phyloP scores from a whole-genome alignment of 768 basidiomycete species.

The Clitopilus hobsonii region DNA sequence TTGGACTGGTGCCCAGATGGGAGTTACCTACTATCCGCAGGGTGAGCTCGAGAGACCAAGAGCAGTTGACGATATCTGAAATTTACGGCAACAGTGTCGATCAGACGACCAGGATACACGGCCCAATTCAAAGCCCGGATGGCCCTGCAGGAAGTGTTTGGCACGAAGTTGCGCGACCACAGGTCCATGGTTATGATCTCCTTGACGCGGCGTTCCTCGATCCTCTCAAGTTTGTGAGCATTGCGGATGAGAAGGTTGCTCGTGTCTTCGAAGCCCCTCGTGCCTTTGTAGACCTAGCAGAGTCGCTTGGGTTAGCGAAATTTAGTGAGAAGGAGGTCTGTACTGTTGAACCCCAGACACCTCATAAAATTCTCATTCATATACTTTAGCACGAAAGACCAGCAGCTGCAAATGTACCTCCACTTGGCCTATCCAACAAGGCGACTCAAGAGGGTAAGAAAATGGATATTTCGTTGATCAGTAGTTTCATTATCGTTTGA shows the following conservation, averaged over 20 bases:
- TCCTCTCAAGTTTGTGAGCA: conserved; percentile 77
- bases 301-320: conserved; percentile 41
- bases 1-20: conserved; percentile 86
- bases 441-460: conserved; percentile 66
- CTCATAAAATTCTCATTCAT: no score
- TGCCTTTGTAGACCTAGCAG: conserved; percentile 66
- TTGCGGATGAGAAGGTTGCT: conserved; percentile 94
- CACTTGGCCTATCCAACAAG: conserved; percentile 92
- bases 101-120: conserved; percentile 90
- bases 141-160: conserved; percentile 32
- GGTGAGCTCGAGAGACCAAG: conserved; percentile 43
- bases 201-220: conserved; percentile 74
- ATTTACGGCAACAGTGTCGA: conserved; percentile 58
- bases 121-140: conserved; percentile 30
- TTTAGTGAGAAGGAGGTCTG: conserved; percentile 50
- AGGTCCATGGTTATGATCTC: conserved; percentile 95
- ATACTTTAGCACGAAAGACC: conserved; percentile 58
- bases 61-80: not conserved
- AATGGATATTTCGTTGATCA: not conserved
- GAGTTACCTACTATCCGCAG: conserved; percentile 79
- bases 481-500: not conserved
- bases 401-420: conserved; percentile 83
- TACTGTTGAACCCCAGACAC: no score
- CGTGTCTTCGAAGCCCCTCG: conserved; percentile 90
- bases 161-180: conserved; percentile 90